Base-by-base conservation (phyloP, 2,329 filamentous ascomycete genomes). In the Drechmeria coniospora region DNA sequence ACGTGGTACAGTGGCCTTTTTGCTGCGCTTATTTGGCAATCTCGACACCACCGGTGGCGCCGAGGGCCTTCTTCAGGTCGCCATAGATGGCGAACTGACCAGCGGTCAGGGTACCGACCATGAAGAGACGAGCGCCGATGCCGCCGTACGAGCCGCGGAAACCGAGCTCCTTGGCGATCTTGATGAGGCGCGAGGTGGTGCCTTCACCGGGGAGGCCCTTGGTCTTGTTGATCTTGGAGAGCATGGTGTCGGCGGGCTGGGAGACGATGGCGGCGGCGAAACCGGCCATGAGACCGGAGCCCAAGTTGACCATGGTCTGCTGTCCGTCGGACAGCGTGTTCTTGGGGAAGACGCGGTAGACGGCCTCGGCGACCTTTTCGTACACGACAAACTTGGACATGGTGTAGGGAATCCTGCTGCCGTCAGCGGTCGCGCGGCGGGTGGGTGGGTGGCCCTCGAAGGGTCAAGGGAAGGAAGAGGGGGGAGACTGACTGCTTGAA, bases 141-240 rank as follows among this genome's bases (percentile, higher is more conserved):
- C 82, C 82, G 47, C 67, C 62, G 65, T 76, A 92, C 31, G 71
- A 79, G 44, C 82, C 82, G 44, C 65, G 67, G 54, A 92, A 36
- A 51, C 82, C 82, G 46, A 92, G 78, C 62, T 92, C 81, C 61
- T 76, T 79, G 43, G 62, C 80, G 49, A 92, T 92, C 76, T 90
- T 90, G 66, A 87, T 65, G 49, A 92, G 62, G 57, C 82, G 77
- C 56, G 64, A 68, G 52, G 70, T 70, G 47, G 79, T 90, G 49
- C 82, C 74, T 66, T 92, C 80, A 66, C 82, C 82, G 41, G 82
- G 81, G 35, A 74, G 65, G 61, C 80, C 82, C 67, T 82, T 75
- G 61, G 79, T 82, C 79, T 90, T 90, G 79, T 92, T 92, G 69
- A 92, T 90, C 74, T 87, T 90, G 63, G 72, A 79, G 40, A 92